Evolutionary conservation across 805 yeast species (phyloP).

Genomic region (Diddensiella caesifluorescens): DNA sequence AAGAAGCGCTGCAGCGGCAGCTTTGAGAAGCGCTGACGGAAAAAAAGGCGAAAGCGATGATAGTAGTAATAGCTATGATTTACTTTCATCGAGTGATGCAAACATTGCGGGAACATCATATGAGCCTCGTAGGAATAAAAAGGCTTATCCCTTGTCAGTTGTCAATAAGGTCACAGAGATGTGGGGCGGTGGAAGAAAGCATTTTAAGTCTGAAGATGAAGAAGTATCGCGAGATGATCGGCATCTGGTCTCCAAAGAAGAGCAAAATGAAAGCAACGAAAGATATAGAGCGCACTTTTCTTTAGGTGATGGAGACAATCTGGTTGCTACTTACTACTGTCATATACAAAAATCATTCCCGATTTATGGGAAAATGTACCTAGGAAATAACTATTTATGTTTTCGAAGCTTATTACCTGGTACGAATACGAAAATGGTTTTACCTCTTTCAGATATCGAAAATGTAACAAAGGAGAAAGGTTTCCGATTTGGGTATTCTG

Average conservation of each 20-base stretch:
- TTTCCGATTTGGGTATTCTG: slow-evolving; percentile 60
- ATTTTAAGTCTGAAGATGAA: slow-evolving; percentile 39
- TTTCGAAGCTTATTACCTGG: slow-evolving; percentile 79
- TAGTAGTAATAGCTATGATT: slow-evolving; percentile 13
- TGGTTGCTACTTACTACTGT: slow-evolving; percentile 65
- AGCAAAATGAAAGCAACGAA: slow-evolving; percentile 44
- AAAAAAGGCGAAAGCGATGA: slow-evolving; percentile 12
- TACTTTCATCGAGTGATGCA: slow-evolving; percentile 12
- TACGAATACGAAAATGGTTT: slow-evolving; percentile 68
- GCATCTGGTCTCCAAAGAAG: slow-evolving; percentile 41
- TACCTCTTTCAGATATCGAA: slow-evolving; percentile 72
- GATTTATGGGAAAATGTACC: slow-evolving; percentile 73
- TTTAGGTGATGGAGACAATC: slow-evolving; percentile 43
- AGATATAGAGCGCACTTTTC: slow-evolving; percentile 65
- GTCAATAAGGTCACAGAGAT: slow-evolving; percentile 37
- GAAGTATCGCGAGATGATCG: slow-evolving; percentile 38
- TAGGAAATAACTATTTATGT: slow-evolving; percentile 66
- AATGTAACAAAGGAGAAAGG: slow-evolving; percentile 64
- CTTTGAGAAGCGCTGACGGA: slow-evolving; percentile 2
- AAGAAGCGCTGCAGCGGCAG: slow-evolving; percentile 11
- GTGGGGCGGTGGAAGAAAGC: slow-evolving; percentile 61
- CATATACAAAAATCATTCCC: slow-evolving; percentile 70
- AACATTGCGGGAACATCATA: background rate
- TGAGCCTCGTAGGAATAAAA: slow-evolving; percentile 22
- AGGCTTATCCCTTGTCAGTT: slow-evolving; percentile 31